Percentiles rank a stretch among this genome's conserved stretches.
Evolutionary conservation across 1,139 yeast genomes (phyloP).

Genomic region (Casaregolazyma suthepensis): DNA sequence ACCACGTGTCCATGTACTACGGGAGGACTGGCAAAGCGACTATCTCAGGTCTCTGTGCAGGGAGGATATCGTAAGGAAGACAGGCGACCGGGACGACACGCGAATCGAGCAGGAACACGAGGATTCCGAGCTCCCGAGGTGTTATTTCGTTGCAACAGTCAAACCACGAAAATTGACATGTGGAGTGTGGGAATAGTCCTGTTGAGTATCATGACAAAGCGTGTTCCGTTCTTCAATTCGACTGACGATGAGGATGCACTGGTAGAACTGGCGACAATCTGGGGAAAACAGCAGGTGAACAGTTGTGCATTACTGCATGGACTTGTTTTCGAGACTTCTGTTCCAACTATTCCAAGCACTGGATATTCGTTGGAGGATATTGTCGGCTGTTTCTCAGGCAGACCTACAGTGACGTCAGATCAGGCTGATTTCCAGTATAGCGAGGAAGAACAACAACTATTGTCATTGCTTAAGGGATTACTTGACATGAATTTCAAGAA

Average conservation of each 20-base stretch:
- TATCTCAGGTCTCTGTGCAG: conserved; percentile 21
- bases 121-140: conserved; percentile 97
- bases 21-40: conserved; percentile 17
- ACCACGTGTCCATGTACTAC: conserved; percentile 20
- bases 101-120: conserved; percentile 96
- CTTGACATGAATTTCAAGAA: conserved; percentile 53
- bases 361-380: conserved; percentile 33
- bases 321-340: conserved; percentile 68
- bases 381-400: conserved; percentile 34
- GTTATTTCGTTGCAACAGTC: conserved; percentile 78
- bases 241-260: conserved; percentile 90
- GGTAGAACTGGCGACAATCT: conserved; percentile 75
- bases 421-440: conserved; percentile 12
- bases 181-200: conserved; percentile 93
- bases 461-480: conserved; percentile 49
- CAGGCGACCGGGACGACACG: conserved; percentile 74
- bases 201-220: conserved; percentile 59
- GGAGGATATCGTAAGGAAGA: conserved; percentile 34
- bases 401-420: conserved; percentile 11
- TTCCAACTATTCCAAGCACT: conserved; percentile 39
- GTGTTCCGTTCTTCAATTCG: conserved; percentile 85
- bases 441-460: conserved; percentile 35
- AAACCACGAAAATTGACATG: conserved; percentile 72
- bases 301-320: conserved; percentile 85
- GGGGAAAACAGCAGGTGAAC: conserved; percentile 70